Conservation (phyloP, 768 basidiomycete genomes). For the Trametes maxima region DNA sequence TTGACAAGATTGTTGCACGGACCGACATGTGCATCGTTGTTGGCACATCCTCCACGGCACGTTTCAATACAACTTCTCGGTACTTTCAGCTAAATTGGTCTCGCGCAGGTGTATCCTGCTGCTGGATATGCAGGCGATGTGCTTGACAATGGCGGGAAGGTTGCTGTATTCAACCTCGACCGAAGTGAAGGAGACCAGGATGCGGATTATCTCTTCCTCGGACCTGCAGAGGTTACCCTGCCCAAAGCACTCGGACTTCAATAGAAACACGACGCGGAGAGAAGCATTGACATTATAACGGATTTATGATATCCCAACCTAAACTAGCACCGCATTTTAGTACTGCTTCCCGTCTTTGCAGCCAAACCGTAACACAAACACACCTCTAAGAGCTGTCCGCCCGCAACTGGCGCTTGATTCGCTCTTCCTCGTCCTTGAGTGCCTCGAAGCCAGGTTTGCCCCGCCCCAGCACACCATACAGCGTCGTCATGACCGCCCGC, state of each 20-base stretch:
- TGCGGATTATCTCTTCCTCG: slow-evolving; percentile 53
- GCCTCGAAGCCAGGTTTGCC: slow-evolving; percentile 48
- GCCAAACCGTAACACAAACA: not conserved
- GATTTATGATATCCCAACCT: slow-evolving; percentile 9
- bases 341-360: not conserved
- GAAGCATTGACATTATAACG: slow-evolving; percentile 2
- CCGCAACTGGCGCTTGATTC: slow-evolving; percentile 14
- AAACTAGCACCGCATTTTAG: not conserved
- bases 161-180: slow-evolving; percentile 41
- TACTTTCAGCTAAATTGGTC: not conserved
- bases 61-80: slow-evolving; percentile 11
- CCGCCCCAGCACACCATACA: slow-evolving; percentile 51
- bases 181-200: slow-evolving; percentile 39
- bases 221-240: slow-evolving; percentile 50
- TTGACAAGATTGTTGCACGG: slow-evolving; percentile 30
- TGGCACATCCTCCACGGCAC: slow-evolving; percentile 42
- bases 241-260: slow-evolving; percentile 40
- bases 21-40: slow-evolving; percentile 43
- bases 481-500: slow-evolving; percentile 48
- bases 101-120: slow-evolving; percentile 37
- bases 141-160: slow-evolving; percentile 35
- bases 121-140: slow-evolving; percentile 34
- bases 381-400: slow-evolving; percentile 3
- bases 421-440: slow-evolving; percentile 43
- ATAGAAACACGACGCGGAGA: slow-evolving; percentile 11